These are phyloP conservation scores for Plasmodium coatneyi DNA, from an alignment of 169 alveolate genomes.

Conservation along the genomic window DNA sequence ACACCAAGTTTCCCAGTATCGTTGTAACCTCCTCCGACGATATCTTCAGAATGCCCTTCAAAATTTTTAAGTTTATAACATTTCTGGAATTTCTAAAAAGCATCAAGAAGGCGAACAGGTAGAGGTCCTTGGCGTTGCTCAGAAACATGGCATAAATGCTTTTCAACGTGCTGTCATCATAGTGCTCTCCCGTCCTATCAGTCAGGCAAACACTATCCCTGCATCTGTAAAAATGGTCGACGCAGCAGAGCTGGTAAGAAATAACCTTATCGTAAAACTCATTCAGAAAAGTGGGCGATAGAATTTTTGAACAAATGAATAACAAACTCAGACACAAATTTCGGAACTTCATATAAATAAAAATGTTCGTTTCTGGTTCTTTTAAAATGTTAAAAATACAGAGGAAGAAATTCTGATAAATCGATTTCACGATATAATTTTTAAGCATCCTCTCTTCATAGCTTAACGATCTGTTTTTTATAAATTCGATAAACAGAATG, in stretches of 20 bases:
- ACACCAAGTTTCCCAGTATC: not conserved
- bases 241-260: not conserved
- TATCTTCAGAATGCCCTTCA: conserved; percentile 25
- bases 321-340: conserved; percentile 49
- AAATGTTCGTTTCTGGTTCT: conserved; percentile 67
- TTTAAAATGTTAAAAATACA: conserved; percentile 41
- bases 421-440: conserved; percentile 26
- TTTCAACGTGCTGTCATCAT: conserved; percentile 14
- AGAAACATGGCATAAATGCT: conserved; percentile 1
- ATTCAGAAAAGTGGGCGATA: conserved; percentile 16
- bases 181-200: not conserved
- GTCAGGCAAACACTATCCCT: not conserved
- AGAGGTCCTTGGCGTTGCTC: conserved; percentile 42
- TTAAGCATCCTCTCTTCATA: conserved; percentile 48
- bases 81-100: conserved; percentile 7
- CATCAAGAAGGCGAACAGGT: conserved; percentile 28
- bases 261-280: conserved; percentile 61
- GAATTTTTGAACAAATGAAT: conserved; percentile 33
- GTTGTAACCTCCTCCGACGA: conserved; percentile 30
- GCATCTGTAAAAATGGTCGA: conserved; percentile 31
- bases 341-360: conserved; percentile 43
- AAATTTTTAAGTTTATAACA: conserved; percentile 14
- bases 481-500: conserved; percentile 16
- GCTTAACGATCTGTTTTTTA: conserved; percentile 6
- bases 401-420: conserved; percentile 57